Evolutionary conservation across 2,329 filamentous ascomycete species (phyloP), one percentile per base, ranked within the genome.

Genomic region (Raffaelea deltoideospora): DNA sequence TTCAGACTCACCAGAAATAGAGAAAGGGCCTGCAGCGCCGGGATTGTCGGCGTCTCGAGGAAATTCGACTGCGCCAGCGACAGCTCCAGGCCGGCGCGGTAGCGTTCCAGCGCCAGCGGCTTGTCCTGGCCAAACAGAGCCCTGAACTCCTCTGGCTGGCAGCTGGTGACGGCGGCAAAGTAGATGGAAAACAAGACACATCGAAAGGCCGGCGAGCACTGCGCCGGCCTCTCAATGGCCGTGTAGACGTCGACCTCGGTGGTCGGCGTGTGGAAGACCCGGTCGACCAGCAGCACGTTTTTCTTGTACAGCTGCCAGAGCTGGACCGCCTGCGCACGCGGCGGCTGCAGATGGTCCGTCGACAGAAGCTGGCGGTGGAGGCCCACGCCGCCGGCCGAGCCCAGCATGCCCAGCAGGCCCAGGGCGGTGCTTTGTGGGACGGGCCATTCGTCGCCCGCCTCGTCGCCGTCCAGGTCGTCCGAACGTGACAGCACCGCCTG

Each of bases 241-340:
- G 43, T 44, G 28, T 41, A 48, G 4, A 48, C 37, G 4, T 37
- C 31, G 3, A 43, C 26, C 35, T 49, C 41, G 8, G 35, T 28
- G 6, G 45, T 47, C 3, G 47, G 47, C 7, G 48, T 41, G 34
- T 49, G 47, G 11, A 49, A 10, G 4, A 46, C 13, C 23, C 47
- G 47, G 43, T 44, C 42, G 21, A 47, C 23, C 2, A 40, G 40
- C 31, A 47, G 41, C n/a, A 47, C 42, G 15, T 40, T 41, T 10
- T 44, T 37, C 13, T 45, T 23, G 21, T 40, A 49, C 22, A 31
- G 24, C 11, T 43, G 34, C 47, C 47, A 49, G 6, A 49, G 40
- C 35, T 42, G 43, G 14, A 44, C 28, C 0, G 42, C 40, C 15
- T 45, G 42, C 10, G 23, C 33, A 13, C 31, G 39, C 0, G 41